A percentile compares a stretch with the other conserved stretches of the same genome.
phyloP scores from a whole-genome alignment of 495 filamentous ascomycete genomes.

The Xylaria sp. region DNA sequence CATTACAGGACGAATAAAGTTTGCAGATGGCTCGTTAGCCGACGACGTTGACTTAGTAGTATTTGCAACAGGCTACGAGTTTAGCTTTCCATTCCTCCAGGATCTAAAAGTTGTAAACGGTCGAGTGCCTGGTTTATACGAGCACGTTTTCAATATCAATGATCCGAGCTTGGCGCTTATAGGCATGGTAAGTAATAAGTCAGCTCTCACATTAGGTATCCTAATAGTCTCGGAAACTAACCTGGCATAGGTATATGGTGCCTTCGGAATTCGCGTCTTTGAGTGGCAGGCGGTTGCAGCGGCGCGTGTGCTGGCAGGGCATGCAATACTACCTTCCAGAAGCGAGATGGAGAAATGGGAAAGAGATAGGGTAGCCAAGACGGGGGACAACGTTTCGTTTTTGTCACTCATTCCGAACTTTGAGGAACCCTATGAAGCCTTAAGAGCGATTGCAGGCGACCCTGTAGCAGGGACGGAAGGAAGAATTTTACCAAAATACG shows the following conservation, averaged over 20 bases:
- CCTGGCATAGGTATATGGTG: conserved; percentile 16
- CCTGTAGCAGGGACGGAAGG: conserved; percentile 40
- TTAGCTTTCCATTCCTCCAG: neutral
- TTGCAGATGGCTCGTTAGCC: neutral
- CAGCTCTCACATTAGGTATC: neutral
- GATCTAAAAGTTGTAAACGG: neutral
- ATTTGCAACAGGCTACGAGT: neutral
- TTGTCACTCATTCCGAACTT: conserved; percentile 53
- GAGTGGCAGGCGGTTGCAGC: conserved; percentile 46
- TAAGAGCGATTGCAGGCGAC: conserved; percentile 52
- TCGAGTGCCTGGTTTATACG: conserved; percentile 59
- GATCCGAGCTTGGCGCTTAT: conserved; percentile 51
- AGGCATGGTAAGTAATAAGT: conserved; percentile 42
- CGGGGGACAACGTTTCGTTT: conserved; percentile 55
- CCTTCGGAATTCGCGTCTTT: conserved; percentile 36
- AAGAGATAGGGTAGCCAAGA: conserved; percentile 49
- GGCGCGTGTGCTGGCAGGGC: conserved; percentile 39
- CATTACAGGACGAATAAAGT: neutral
- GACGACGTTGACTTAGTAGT: neutral
- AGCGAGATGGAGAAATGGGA: conserved; percentile 57
- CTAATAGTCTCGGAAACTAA: neutral
- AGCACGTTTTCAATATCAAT: conserved; percentile 62
- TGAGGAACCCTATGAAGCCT: conserved; percentile 54
- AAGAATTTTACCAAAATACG: conserved; percentile 49
- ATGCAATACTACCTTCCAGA: conserved; percentile 46